Conservation (phyloP, 164 flowering plant species). For the Tinospora cordifolia region DNA sequence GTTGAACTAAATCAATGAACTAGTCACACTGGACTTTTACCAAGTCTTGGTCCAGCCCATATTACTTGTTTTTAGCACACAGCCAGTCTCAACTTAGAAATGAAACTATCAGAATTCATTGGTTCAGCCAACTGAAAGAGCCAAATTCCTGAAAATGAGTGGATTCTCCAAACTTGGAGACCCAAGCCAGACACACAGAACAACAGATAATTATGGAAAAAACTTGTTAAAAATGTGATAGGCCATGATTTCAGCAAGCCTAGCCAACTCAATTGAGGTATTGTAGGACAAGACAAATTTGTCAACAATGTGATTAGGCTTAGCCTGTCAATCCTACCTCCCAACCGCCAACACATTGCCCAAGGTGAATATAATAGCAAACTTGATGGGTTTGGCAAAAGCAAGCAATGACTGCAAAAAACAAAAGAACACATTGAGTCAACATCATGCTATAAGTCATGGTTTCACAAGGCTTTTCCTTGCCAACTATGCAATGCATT, state of each 20-base stretch:
- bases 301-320: background rate
- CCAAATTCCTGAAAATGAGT: background rate
- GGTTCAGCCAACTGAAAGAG: background rate
- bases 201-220: background rate
- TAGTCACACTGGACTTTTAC: no score
- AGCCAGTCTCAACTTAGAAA: background rate
- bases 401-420: conserved; percentile 72
- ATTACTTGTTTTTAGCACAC: background rate
- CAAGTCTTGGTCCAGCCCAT: no score
- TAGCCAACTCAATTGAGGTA: background rate
- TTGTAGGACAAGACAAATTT: background rate
- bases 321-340: conserved; percentile 37
- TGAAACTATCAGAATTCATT: background rate
- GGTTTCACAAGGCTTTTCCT: background rate
- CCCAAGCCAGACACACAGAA: background rate
- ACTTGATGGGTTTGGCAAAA: conserved; percentile 76
- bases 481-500: background rate
- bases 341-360: conserved; percentile 88
- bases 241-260: background rate
- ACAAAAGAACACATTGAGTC: background rate
- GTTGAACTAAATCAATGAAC: no score
- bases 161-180: background rate
- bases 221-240: no score
- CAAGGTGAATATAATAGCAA: conserved; percentile 73
- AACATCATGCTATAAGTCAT: background rate